phyloP scores from a whole-genome alignment of 1,284 basidiomycete species.

The Pyrrhoderma lamaoense region DNA sequence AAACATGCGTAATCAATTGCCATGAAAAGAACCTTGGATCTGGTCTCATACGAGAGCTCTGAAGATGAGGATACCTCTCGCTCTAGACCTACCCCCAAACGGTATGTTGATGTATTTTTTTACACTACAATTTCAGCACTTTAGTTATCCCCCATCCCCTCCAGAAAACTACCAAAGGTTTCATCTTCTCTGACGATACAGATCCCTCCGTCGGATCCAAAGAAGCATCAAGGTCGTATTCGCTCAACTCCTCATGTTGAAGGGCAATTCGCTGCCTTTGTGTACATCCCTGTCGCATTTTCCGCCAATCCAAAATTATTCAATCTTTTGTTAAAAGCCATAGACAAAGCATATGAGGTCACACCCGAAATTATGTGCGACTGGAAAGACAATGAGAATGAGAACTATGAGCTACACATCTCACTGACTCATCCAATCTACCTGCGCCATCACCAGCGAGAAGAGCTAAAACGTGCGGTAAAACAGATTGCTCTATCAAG shows the following conservation, averaged over 20 bases:
- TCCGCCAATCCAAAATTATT: constrained; percentile 35
- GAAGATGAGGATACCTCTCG: constrained; percentile 10
- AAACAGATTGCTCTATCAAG: constrained; percentile 38
- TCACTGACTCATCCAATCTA: constrained; percentile 73
- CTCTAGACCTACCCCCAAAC: not conserved
- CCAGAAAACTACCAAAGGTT: constrained; percentile 55
- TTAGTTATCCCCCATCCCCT: not conserved
- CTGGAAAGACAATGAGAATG: constrained; percentile 17
- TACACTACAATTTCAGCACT: not conserved
- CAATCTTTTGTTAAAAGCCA: constrained; percentile 40
- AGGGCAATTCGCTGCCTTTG: constrained; percentile 70
- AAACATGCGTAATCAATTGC: too few relatives aligned
- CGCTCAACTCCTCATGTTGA: constrained; percentile 70
- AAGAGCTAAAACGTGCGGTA: constrained; percentile 55
- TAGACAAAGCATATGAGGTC: constrained; percentile 35
- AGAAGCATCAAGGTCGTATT: constrained; percentile 70
- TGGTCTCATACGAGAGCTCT: constrained; percentile 17
- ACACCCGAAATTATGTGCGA: constrained; percentile 40
- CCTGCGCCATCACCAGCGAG: constrained; percentile 67
- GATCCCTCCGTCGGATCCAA: constrained; percentile 54
- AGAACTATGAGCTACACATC: constrained; percentile 48
- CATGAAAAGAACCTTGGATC: constrained; percentile 14
- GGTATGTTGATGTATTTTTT: not conserved
- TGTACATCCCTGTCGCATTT: constrained; percentile 58
- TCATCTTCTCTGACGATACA: constrained; percentile 40